Evolutionary conservation across 1,139 yeast species (phyloP), one percentile per base, ranked within the genome.

Genomic region (Zygosaccharomyces pseudobailii): DNA sequence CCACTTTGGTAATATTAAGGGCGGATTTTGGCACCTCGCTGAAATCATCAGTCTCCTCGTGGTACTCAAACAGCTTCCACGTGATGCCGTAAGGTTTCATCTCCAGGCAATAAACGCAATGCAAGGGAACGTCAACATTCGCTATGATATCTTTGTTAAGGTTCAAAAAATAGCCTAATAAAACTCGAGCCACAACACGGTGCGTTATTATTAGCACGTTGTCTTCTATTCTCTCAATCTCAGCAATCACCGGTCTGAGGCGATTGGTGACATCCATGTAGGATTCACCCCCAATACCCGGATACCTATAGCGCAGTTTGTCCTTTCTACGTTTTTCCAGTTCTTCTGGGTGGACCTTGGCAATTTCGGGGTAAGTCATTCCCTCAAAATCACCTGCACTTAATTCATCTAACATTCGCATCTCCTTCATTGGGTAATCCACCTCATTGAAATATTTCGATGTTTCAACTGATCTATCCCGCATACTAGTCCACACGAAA

Each of bases 271-370:
- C 98, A 68, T 92, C 98, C 57, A 90, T 71, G 59, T 90, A 90
- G 0, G 95, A 86, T 68, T 90, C 97, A 30, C 97, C 97, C n/a
- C 97, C 96, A 45, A 88, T 87, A 8, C 97, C 97, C 2, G 97
- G 97, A 63, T 89, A 90, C 55, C 97, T 73, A 67, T 89, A 90
- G 24, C 83, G 73, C 58, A 90, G 74, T 68, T 90, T 90, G 65
- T 87, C 84, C 39, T 75, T 73, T 55, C 87, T 71, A 51, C 97
- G 76, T 20, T 89, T 78, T 40, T 78, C 80, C 61, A 84, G 90
- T 66, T 92, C 97, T 37, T 76, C 78, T 0, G 97, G 96, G 57
- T 75, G 79, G 56, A 73, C 73, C 5, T 68, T 69, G 63, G 84
- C 85, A 55, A 90, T 88, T 60, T 88, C 92, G 43, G 81, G 79